These are phyloP conservation scores for Salix caprea DNA, from an alignment of 345 rosid genomes.

Conservation along the genomic window DNA sequence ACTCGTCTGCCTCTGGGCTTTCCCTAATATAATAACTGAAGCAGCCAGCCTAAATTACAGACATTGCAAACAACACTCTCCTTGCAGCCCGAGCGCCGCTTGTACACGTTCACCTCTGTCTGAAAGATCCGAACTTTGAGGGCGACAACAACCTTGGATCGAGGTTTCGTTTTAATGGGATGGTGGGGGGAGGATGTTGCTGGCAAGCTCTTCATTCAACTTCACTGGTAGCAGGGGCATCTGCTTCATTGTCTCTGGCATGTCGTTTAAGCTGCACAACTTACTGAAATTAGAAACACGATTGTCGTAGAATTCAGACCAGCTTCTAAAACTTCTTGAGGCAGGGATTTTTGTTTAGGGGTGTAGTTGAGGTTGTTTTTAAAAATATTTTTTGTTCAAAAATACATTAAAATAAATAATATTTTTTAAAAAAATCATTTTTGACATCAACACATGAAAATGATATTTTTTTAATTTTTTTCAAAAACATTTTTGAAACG, in stretches of 20 bases:
- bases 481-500: too few species aligned
- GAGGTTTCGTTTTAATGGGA: constrained; percentile 48
- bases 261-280: constrained; percentile 66
- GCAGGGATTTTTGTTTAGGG: too few species aligned
- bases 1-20: too few species aligned
- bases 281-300: constrained; percentile 8
- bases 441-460: too few species aligned
- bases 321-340: too few species aligned
- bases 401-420: too few species aligned
- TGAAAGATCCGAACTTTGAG: background rate
- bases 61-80: background rate
- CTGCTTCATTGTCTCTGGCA: constrained; percentile 82
- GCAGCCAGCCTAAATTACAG: too few species aligned
- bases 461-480: too few species aligned
- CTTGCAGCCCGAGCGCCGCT: constrained; percentile 2
- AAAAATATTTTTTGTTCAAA: too few species aligned
- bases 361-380: too few species aligned
- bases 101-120: background rate
- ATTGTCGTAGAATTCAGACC: too few species aligned
- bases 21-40: background rate
- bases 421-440: too few species aligned
- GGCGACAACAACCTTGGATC: constrained; percentile 23
- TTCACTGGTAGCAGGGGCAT: constrained; percentile 85
- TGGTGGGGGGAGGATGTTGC: constrained; percentile 48
- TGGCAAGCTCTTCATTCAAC: constrained; percentile 70